Percentiles rank a stretch among this genome's conserved stretches.
Conservation (phyloP, 2,329 filamentous ascomycete genomes). For the Exophiala calicioides region DNA sequence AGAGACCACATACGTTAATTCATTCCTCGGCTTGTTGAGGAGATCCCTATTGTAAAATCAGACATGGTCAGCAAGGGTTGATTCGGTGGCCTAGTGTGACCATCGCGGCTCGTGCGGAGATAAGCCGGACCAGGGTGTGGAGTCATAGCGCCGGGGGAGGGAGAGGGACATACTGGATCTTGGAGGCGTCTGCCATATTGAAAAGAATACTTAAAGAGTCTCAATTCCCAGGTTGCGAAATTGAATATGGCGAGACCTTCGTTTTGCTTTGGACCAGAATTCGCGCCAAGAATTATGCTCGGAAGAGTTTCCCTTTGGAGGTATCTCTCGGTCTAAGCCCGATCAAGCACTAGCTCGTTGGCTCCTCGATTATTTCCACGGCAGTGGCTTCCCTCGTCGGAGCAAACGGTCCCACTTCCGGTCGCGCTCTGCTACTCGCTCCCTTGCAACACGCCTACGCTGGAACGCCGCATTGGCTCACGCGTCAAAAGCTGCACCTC, state of each 20-base stretch:
- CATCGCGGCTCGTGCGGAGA: conserved; percentile 13
- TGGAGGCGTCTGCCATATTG: conserved; percentile 63
- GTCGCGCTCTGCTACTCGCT: conserved; percentile 2
- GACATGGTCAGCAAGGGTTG: conserved; percentile 17
- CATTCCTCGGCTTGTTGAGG: conserved; percentile 80
- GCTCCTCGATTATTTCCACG: too few species aligned
- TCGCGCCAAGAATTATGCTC: conserved; percentile 16
- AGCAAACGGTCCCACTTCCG: too few species aligned
- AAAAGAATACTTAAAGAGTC: conserved; percentile 27
- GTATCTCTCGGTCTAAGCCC: too few species aligned
- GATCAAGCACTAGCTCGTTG: too few species aligned
- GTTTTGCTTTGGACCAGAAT: conserved; percentile 6
- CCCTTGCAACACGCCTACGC: conserved; percentile 1
- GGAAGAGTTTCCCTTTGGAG: conserved; percentile 11
- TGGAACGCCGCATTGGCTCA: conserved; percentile 10
- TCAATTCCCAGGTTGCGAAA: conserved; percentile 20
- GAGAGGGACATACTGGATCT: conserved; percentile 64
- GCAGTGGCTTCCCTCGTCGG: too few species aligned
- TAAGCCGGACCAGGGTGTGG: conserved; percentile 23
- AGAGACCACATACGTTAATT: conserved; percentile 74
- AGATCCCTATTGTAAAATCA: conserved; percentile 65
- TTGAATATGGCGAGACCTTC: conserved; percentile 12
- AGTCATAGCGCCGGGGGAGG: conserved; percentile 29
- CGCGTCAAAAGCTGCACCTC: conserved; percentile 6
- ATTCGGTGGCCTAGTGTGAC: conserved; percentile 8